These are phyloP conservation scores for Euphorbia corollata DNA, from an alignment of 441 rosid genomes.

Conservation along the genomic window DNA sequence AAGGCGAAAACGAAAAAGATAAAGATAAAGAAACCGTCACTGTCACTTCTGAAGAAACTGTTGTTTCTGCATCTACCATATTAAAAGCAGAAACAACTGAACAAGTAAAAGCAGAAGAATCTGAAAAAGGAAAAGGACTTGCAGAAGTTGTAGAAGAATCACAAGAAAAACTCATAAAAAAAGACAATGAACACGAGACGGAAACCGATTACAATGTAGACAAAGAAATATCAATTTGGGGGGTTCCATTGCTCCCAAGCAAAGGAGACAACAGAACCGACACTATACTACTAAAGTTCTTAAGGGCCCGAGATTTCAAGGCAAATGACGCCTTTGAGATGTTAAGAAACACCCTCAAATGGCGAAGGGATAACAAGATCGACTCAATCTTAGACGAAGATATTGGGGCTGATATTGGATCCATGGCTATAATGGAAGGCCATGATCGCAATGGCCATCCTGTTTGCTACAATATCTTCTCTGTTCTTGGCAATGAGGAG, in stretches of 20 bases:
- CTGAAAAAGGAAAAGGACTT: background rate
- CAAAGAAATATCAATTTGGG: conserved; percentile 38
- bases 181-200: background rate
- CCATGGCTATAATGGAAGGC: conserved; percentile 33
- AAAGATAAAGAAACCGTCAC: background rate
- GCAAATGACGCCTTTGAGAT: conserved; percentile 41
- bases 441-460: conserved; percentile 43
- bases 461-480: conserved; percentile 42
- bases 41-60: too few relatives aligned
- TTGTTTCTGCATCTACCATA: background rate
- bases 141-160: conserved; percentile 3
- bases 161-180: background rate
- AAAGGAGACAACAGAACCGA: conserved; percentile 36
- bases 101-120: background rate
- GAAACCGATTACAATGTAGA: conserved; percentile 3
- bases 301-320: conserved; percentile 46
- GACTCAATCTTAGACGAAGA: conserved; percentile 35
- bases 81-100: conserved; percentile 1
- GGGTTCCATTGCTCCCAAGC: conserved; percentile 38
- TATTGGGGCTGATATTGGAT: conserved; percentile 21
- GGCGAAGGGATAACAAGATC: conserved; percentile 43
- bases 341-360: conserved; percentile 37
- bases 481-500: conserved; percentile 27
- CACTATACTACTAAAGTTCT: conserved; percentile 33
- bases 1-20: conserved; percentile 2